These are phyloP conservation scores for Verticillium zaregamsianum DNA, from an alignment of 2,329 filamentous ascomycete genomes.

Conservation along the genomic window DNA sequence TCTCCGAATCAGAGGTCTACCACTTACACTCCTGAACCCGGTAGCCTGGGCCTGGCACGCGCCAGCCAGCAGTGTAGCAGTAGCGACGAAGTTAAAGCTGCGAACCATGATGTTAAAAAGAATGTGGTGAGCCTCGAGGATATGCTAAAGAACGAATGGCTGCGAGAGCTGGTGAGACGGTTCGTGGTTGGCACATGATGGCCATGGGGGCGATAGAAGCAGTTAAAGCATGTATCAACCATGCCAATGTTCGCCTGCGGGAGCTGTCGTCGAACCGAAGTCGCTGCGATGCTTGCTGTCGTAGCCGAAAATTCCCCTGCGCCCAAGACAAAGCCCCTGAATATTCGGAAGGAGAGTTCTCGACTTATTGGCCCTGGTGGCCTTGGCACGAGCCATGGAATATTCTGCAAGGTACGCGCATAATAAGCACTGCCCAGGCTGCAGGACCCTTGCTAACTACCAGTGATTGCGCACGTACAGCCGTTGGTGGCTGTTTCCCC, in stretches of 20 bases:
- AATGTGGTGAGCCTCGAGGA: neutral
- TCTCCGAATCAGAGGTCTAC: neutral
- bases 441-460: neutral
- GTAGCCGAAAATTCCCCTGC: neutral
- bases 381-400: neutral
- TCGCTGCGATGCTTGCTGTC: neutral
- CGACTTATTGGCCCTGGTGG: neutral
- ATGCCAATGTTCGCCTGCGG: neutral
- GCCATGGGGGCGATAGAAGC: neutral
- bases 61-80: neutral
- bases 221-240: neutral
- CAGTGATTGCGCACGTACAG: neutral
- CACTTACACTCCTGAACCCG: neutral
- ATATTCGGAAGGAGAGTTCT: neutral
- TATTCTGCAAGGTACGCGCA: neutral
- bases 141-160: neutral
- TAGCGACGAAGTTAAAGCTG: neutral
- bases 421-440: neutral
- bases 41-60: neutral
- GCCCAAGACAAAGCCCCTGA: neutral
- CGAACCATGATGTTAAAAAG: neutral
- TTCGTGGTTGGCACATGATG: neutral
- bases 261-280: neutral
- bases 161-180: neutral
- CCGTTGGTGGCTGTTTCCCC: neutral